Evolutionary conservation across 768 basidiomycete species (phyloP), one percentile per base, ranked within the genome.

Genomic region (Peribolospora baueri): DNA sequence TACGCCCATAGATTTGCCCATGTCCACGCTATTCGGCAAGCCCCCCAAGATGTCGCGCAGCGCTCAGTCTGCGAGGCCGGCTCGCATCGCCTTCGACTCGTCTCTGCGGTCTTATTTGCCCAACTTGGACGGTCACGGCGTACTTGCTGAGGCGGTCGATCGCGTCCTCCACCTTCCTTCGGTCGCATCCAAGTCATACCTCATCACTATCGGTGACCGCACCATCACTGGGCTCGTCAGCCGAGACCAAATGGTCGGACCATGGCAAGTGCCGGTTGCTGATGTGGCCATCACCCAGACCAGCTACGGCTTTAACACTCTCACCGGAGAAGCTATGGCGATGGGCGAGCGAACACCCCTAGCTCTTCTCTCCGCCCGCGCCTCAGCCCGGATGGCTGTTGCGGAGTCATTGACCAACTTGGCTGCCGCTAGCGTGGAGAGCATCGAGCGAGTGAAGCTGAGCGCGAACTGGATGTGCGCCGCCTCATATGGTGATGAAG

Each of bases 401-500:
- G 91, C 78, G 3, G 93, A 98, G 66, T 75, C 93, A 0, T 73
- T 98, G 47, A 87, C 82, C 61, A 98, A 97, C 68, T 73, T 97
- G 57, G 77, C 76, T 0, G 88, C 93, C 5, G 79, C 90, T 1
- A 74, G 76, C 50, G 70, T 90, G 46, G 75, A 76, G 3, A 74
- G 76, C 37, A 70, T 95, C 42, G 72, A 74, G 3, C 72, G 74
- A 55, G 77, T 93, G 63, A 98, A 98, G 69, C 74, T 98, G n/a
- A 90, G 86, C 59, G 91, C 91, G 49, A 98, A 98, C 67, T 98
- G 93, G 93, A 98, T 98, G 93, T 87, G 84, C 57, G 88, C 90
- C 3, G 85, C 91, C 5, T 80, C 79, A 7, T 82, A 82, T 57
- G 56, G 65, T 72, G 68, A 67, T n/a, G 91, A 97, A 64, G 91